Percentiles rank a stretch among this genome's conserved stretches.
phyloP scores from a whole-genome alignment of 768 basidiomycete species.

The Trametes villosa region DNA sequence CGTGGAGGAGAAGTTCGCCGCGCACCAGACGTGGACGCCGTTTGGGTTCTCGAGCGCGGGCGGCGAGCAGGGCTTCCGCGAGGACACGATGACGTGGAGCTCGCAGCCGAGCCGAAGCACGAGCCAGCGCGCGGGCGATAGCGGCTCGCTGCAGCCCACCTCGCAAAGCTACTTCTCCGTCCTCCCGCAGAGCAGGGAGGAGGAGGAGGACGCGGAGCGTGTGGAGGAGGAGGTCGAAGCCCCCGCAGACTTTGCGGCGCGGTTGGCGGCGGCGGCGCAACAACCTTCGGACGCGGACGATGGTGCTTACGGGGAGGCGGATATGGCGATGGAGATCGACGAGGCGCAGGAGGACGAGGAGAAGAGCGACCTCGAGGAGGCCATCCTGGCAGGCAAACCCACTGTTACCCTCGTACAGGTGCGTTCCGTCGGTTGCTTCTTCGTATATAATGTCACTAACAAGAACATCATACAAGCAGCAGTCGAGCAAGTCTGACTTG shows the following conservation, averaged over 20 bases:
- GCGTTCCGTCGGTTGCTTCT: conserved; percentile 7
- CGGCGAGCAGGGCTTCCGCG: conserved; percentile 37
- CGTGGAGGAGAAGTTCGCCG: conserved; percentile 63
- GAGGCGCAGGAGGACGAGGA: conserved; percentile 38
- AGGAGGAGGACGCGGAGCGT: conserved; percentile 22
- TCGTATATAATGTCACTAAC: not conserved
- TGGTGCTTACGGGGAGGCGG: conserved; percentile 24
- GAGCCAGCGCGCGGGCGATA: conserved; percentile 33
- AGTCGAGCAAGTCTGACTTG: conserved; percentile 29
- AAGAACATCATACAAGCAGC: not conserved
- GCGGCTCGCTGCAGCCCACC: conserved; percentile 13
- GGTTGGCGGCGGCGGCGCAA: conserved; percentile 14
- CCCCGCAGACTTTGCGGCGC: conserved; percentile 10
- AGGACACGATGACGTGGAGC: conserved; percentile 81
- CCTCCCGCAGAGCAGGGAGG: conserved; percentile 15
- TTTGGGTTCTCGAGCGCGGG: conserved; percentile 47
- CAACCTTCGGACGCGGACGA: conserved; percentile 16
- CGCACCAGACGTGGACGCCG: conserved; percentile 61
- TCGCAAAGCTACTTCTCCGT: conserved; percentile 21
- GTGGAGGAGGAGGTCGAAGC: conserved; percentile 34
- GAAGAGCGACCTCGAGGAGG: conserved; percentile 44
- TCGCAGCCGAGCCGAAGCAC: conserved; percentile 56
- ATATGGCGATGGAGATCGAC: conserved; percentile 44
- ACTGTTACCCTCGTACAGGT: conserved; percentile 41
- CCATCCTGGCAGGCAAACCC: conserved; percentile 43